These are phyloP conservation scores for Moricandia moricandioides DNA, from an alignment of 345 rosid genomes.

Conservation along the genomic window DNA sequence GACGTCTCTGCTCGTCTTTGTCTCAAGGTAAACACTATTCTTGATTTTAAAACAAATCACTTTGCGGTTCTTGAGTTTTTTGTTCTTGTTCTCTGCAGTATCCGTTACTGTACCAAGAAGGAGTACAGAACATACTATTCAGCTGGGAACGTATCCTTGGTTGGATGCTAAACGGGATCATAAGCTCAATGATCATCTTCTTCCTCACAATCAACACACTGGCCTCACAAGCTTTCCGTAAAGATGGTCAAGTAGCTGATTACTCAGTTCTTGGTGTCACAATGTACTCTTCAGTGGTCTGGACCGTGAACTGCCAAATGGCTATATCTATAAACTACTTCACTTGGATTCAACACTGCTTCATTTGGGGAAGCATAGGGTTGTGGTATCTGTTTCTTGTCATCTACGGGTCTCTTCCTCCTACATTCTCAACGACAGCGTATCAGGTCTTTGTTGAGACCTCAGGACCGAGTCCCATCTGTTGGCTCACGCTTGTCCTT, in stretches of 20 bases:
- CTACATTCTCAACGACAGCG: slow-evolving; percentile 70
- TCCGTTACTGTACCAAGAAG: slow-evolving; percentile 78
- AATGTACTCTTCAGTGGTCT: slow-evolving; percentile 79
- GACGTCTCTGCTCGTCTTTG: slow-evolving; percentile 91
- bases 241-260: slow-evolving; percentile 71
- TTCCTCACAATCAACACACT: slow-evolving; percentile 61
- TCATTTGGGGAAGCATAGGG: slow-evolving; percentile 93
- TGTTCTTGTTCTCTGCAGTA: slow-evolving; percentile 41
- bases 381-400: slow-evolving; percentile 76
- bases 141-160: slow-evolving; percentile 78
- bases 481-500: slow-evolving; percentile 64
- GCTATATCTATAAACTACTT: slow-evolving; percentile 88
- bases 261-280: slow-evolving; percentile 68
- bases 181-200: slow-evolving; percentile 75
- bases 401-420: slow-evolving; percentile 62
- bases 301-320: slow-evolving; percentile 89
- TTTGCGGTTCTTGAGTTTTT: not conserved
- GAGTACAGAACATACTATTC: slow-evolving; percentile 73
- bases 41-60: not conserved
- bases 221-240: slow-evolving; percentile 59
- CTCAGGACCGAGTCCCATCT: slow-evolving; percentile 56
- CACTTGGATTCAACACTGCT: slow-evolving; percentile 95
- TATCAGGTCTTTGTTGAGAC: slow-evolving; percentile 74
- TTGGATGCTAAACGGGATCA: slow-evolving; percentile 86
- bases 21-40: slow-evolving; percentile 54